Conservation (phyloP, 1,284 basidiomycete species). For the Fistulinella cinereoalba region DNA sequence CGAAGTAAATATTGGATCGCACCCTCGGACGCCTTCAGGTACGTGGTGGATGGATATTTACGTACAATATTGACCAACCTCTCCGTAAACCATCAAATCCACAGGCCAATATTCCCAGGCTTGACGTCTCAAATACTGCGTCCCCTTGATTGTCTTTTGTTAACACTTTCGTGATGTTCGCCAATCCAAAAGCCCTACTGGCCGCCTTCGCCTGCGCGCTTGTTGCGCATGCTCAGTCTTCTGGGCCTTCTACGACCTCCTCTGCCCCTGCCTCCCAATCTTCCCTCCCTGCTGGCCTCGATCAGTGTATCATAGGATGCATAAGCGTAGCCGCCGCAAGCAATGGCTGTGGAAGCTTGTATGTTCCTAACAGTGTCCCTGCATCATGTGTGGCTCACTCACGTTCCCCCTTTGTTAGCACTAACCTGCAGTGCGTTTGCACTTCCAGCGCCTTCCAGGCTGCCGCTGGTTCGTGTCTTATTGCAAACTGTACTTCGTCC, state of each 20-base stretch:
- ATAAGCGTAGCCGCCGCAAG: background rate
- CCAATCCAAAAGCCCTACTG: slow-evolving; percentile 13
- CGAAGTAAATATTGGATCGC: no score
- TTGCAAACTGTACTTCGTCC: slow-evolving; percentile 9
- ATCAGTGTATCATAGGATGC: slow-evolving; percentile 12
- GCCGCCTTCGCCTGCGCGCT: slow-evolving; percentile 14
- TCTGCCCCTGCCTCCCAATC: background rate
- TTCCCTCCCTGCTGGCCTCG: background rate
- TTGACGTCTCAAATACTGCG: no score
- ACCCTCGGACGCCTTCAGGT: no score
- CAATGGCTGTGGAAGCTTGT: slow-evolving; percentile 15
- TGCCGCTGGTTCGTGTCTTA: slow-evolving; percentile 12
- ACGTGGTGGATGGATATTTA: no score
- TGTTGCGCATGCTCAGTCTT: slow-evolving; percentile 16
- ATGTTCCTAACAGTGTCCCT: background rate
- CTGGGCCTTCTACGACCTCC: background rate
- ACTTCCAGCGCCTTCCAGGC: slow-evolving; percentile 23
- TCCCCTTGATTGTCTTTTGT: no score
- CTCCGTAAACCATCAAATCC: no score
- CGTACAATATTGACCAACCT: no score
- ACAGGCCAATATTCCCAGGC: no score
- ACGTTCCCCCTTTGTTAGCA: slow-evolving; percentile 9
- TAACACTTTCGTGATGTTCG: no score
- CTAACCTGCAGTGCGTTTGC: slow-evolving; percentile 21
- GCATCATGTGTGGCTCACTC: background rate